A percentile compares a stretch with the other conserved stretches of the same genome.
Evolutionary conservation across 495 filamentous ascomycete species (phyloP).

Genomic region (Tuber magnatum): DNA sequence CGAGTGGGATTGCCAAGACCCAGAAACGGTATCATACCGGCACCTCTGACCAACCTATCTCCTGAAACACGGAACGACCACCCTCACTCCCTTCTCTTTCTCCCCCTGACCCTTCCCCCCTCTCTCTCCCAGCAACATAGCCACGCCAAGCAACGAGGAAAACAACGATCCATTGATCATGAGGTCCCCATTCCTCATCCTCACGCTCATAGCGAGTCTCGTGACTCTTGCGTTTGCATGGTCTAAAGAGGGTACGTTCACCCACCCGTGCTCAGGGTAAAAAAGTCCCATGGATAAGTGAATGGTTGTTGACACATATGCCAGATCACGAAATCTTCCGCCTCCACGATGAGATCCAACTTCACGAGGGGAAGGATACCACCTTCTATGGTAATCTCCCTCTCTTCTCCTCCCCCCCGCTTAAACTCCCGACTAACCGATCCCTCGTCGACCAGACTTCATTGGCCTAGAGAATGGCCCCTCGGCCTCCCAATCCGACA

Average conservation of each 20-base stretch:
- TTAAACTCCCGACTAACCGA: constrained; percentile 1
- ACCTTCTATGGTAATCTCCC: constrained; percentile 70
- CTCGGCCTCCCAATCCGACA: constrained; percentile 72
- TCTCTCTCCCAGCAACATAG: constrained; percentile 1
- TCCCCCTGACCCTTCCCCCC: background rate
- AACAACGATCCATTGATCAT: constrained; percentile 40
- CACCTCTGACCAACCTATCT: background rate
- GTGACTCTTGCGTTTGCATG: constrained; percentile 63
- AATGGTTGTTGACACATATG: constrained; percentile 15
- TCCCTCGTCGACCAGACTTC: constrained; percentile 53
- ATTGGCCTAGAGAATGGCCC: constrained; percentile 57
- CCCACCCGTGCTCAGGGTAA: constrained; percentile 17
- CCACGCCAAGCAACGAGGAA: background rate
- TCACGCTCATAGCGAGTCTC: constrained; percentile 54
- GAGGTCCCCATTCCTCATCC: constrained; percentile 49
- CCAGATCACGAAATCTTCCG: constrained; percentile 96
- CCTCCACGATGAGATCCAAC: constrained; percentile 73
- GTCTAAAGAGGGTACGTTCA: constrained; percentile 67
- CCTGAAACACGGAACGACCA: background rate
- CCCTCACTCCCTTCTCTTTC: background rate
- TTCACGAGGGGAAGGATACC: constrained; percentile 66
- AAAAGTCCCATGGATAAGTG: background rate
- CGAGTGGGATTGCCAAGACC: background rate
- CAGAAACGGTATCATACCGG: background rate
- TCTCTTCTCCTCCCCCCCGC: background rate